Base-by-base conservation (phyloP, 106 monocot species). In the Dioscorea zingiberensis region DNA sequence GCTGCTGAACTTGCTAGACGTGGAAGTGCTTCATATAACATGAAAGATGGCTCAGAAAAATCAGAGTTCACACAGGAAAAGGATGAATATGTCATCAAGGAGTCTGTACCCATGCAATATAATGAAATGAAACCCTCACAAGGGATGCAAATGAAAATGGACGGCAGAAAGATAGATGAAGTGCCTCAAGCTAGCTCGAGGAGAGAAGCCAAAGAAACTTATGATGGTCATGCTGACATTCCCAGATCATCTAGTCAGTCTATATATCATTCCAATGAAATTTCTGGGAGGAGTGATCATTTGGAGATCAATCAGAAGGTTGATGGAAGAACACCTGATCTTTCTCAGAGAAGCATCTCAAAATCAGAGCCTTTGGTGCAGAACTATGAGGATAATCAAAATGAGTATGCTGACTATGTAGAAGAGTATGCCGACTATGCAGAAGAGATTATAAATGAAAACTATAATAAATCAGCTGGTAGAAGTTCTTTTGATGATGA, bases 1-100 rank as follows among this genome's bases (percentile, higher is more conserved):
- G 97, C 97, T 71, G 91, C 76, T 62, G 82, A 89, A 63, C 75
- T 98, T 77, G 91, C 92, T 53, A 82, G 67, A 13, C 73, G 63
- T 44, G 76, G 55, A 68, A 76, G 69, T 44, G 7, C 67, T 47
- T 66, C 73, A 21, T 47, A 65, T 64, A 25, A 27, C 56, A 25
- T 1, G 3, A 58, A 46, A 63, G 49, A 60, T 58, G 70, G 15
- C 24, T 69, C 69, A 26, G 25, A 69, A 5, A 55, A 62, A 16
- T 18, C 15, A 19, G 19, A 51, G 51, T 16, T 16, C 13, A 0
- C 51, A 51, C 8, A 16, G 19, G 18, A 7, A 1, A 51, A 51
- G 15, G 51, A 51, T 51, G 51, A 51, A 19, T 19, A 19, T 38
- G 38, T 10, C 18, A 18, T 15, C 19, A 19, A 51, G 19, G 18